Evolutionary conservation across 257 asterid species (phyloP).

Genomic region (Asclepias syriaca): DNA sequence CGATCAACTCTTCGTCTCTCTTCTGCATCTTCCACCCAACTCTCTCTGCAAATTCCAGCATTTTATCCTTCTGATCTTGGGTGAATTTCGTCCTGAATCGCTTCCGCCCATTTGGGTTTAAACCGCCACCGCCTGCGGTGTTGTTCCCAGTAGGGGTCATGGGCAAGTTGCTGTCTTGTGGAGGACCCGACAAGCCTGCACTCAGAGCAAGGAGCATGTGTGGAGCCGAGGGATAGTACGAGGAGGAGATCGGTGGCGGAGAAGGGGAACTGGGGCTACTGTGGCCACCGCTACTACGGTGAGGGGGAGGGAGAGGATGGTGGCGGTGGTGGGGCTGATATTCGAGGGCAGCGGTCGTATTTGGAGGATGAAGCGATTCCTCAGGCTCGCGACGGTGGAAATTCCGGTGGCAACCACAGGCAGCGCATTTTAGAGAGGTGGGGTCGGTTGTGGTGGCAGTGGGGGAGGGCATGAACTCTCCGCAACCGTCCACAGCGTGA

Average conservation of each 20-base stretch:
- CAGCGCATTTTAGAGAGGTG: conserved; percentile 90
- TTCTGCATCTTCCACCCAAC: conserved; percentile 85
- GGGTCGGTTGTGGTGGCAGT: conserved; percentile 61
- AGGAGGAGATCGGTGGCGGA: conserved; percentile 94
- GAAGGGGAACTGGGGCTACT: conserved; percentile 78
- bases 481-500: conserved; percentile 97
- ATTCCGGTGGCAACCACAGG: conserved; percentile 95
- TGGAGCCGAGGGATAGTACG: conserved; percentile 89
- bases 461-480: conserved; percentile 90
- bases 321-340: conserved; percentile 94
- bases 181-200: conserved; percentile 30
- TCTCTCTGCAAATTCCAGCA: conserved; percentile 63
- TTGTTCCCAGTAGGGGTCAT: conserved; percentile 23
- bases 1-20: conserved; percentile 54
- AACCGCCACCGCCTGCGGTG: conserved; percentile 5
- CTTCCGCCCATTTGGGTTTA: conserved; percentile 41
- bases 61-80: conserved; percentile 55
- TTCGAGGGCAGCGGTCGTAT: conserved; percentile 50
- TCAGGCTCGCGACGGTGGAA: conserved; percentile 98
- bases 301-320: conserved; percentile 55
- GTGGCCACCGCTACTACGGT: conserved; percentile 28
- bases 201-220: conserved; percentile 79
- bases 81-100: conserved; percentile 73
- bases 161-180: conserved; percentile 18
- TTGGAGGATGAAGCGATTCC: conserved; percentile 33